Evolutionary conservation across 208 protist genomes (phyloP).

Genomic region (Acanthamoeba sp.): DNA sequence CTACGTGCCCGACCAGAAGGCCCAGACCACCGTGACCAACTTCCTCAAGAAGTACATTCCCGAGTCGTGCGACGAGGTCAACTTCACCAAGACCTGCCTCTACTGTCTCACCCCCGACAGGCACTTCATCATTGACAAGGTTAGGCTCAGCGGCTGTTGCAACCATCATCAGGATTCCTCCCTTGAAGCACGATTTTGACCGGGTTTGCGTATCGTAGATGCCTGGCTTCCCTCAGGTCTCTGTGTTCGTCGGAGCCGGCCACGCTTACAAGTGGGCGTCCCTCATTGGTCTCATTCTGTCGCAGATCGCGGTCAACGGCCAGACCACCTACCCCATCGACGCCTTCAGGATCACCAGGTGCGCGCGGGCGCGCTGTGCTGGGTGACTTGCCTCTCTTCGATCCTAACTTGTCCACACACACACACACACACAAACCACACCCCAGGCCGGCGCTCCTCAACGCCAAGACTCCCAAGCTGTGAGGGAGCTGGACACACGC

Average conservation of each 20-base stretch:
- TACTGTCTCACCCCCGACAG: slow-evolving; percentile 47
- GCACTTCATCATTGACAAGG: slow-evolving; percentile 63
- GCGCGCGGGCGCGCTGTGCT: not conserved
- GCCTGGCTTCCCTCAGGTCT: slow-evolving; percentile 52
- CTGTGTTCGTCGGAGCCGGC: slow-evolving; percentile 18
- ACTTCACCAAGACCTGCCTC: slow-evolving; percentile 63
- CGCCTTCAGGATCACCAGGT: slow-evolving; percentile 66
- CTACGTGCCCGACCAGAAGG: not conserved
- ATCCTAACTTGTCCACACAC: no score
- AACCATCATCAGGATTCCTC: no score
- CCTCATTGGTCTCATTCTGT: slow-evolving; percentile 60
- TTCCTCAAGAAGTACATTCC: slow-evolving; percentile 67
- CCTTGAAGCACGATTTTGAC: no score
- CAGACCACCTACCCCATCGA: slow-evolving; percentile 73
- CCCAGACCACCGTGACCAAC: not conserved
- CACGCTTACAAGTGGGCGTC: slow-evolving; percentile 71
- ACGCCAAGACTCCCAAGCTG: not conserved
- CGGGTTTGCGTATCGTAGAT: no score
- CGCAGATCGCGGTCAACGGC: slow-evolving; percentile 53
- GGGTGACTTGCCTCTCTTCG: not conserved
- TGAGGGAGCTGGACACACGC: not conserved
- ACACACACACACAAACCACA: no score
- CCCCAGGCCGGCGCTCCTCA: not conserved
- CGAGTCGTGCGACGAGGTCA: not conserved
- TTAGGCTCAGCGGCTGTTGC: not conserved